These are phyloP conservation scores for Linnemannia exigua DNA, from an alignment of 192 early-diverging fungal genomes.

Conservation along the genomic window DNA sequence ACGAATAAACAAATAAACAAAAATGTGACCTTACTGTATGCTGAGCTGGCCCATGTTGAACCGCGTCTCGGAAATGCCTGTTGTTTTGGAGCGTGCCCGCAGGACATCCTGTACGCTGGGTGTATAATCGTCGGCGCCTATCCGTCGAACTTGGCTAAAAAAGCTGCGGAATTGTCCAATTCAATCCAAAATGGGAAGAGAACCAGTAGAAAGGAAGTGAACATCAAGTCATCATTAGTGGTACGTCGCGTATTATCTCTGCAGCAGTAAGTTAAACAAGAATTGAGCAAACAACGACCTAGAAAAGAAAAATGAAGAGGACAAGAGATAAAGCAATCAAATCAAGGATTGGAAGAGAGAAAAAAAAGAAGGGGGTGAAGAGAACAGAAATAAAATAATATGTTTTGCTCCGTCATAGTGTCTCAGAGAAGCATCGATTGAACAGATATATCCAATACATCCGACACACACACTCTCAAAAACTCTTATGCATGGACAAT, in stretches of 20 bases:
- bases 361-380: neutral
- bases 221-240: neutral
- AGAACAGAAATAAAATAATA: neutral
- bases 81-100: conserved; percentile 95
- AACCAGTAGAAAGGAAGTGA: neutral
- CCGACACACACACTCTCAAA: no score
- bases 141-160: conserved; percentile 90
- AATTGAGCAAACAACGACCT: neutral
- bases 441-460: neutral
- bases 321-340: neutral
- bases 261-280: neutral
- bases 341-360: neutral
- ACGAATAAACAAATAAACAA: neutral
- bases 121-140: conserved; percentile 86
- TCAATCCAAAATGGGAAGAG: neutral
- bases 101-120: conserved; percentile 95
- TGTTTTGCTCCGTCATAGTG: neutral
- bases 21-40: conserved; percentile 75
- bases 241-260: neutral
- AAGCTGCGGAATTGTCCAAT: conserved; percentile 69
- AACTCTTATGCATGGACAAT: neutral
- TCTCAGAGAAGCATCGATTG: neutral
- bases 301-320: neutral
- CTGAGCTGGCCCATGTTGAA: conserved; percentile 93
- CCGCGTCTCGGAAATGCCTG: conserved; percentile 95